Evolutionary conservation across 2,329 filamentous ascomycete genomes (phyloP).

Genomic region (Pyrenophora seminiperda): DNA sequence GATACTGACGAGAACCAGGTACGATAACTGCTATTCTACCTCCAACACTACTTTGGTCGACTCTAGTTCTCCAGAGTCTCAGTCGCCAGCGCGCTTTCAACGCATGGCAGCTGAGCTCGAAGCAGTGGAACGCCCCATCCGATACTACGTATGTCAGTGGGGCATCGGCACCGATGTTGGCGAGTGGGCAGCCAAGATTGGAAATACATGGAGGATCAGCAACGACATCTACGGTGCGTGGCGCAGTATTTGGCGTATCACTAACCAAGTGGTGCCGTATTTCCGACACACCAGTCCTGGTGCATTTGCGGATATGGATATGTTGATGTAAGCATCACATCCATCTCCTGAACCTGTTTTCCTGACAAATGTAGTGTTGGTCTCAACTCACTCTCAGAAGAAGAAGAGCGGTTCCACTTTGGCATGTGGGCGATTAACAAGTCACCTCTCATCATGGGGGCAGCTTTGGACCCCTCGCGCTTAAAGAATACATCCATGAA

Average conservation of each 20-base stretch:
- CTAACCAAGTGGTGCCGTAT: constrained; percentile 41
- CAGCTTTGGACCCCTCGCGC: constrained; percentile 39
- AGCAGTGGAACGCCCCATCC: constrained; percentile 39
- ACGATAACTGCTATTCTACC: constrained; percentile 40
- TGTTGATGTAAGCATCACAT: constrained; percentile 45
- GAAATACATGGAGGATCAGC: constrained; percentile 46
- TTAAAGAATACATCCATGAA: constrained; percentile 29
- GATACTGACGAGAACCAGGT: constrained; percentile 46
- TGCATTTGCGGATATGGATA: constrained; percentile 50
- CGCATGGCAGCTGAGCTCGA: constrained; percentile 36
- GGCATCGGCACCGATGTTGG: constrained; percentile 45
- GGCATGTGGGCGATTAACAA: constrained; percentile 56
- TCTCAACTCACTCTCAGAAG: constrained; percentile 41
- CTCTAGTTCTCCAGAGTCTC: constrained; percentile 31
- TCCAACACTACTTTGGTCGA: constrained; percentile 47
- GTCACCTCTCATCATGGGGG: constrained; percentile 53
- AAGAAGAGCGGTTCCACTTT: constrained; percentile 53
- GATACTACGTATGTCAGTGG: constrained; percentile 49
- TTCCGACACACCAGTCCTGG: constrained; percentile 35
- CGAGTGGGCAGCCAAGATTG: constrained; percentile 43
- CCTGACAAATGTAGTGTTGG: constrained; percentile 36
- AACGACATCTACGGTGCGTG: constrained; percentile 46
- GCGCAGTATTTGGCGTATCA: constrained; percentile 43
- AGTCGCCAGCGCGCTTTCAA: constrained; percentile 38
- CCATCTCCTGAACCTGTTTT: not conserved